Base-by-base conservation (phyloP, 306 rosid genomes). In the Carpinus viminea region DNA sequence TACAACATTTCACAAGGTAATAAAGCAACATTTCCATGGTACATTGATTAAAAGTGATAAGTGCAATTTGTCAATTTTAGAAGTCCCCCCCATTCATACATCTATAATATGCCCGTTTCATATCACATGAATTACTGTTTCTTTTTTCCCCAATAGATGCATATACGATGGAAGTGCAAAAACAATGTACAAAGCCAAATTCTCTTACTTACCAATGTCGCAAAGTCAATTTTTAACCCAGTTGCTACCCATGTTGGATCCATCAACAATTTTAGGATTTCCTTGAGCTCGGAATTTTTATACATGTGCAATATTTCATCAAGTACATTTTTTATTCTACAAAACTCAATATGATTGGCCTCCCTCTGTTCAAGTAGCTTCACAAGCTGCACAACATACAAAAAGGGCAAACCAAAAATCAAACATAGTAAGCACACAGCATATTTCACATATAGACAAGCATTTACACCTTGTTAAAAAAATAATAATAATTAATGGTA, bases 331-430 rank as follows among this genome's bases (percentile, higher is more conserved):
- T 92, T 95, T 65, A 95, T 89, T 84, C 98, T 89, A 84, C 98
- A 95, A 79, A 95, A 90, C 76, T 95, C 98, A 61, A 92, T 86
- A 81, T 95, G 97, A 83, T 95, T 95, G 75, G 96, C 96, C 87
- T 95, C 98, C 88, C 90, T 88, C 85, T 89, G 77, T 86, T 93
- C 98, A 86, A 95, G 94, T 80, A 95, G 92, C 84, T 95, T 95
- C 81, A 90, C 98, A 83, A 95, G 96, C 98, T 95, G 97, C 83
- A 78, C 53, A 82, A 83, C 73, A 81, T 12, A 48, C 41, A 79
- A 41, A 75, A 72, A 79, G 64, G 64, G 82, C 43, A 80, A 78
- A 76, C 79, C 76, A 80, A 12, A 72, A 51, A 72, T 31, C 75
- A 77, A 52, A 79, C 43, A 74, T 10, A 66, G 41, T 4, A 13